Evolutionary conservation across 495 filamentous ascomycete genomes (phyloP).

Genomic region (Lasiosphaeria ovina): DNA sequence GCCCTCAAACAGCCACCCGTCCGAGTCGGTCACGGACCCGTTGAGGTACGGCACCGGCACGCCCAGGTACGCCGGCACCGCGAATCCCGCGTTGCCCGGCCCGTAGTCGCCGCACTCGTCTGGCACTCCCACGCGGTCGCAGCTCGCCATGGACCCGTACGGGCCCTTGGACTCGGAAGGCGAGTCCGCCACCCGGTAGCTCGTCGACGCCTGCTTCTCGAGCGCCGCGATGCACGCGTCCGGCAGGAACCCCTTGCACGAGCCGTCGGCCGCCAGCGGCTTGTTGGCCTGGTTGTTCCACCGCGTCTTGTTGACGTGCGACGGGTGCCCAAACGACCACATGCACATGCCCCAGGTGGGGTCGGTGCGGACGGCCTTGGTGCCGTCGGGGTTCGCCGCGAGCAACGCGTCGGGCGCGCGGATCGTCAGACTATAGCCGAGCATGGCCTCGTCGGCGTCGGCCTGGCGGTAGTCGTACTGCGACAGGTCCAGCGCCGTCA

Average conservation of each 20-base stretch:
- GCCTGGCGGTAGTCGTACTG: not conserved
- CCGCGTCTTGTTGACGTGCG: not conserved
- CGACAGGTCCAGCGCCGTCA: constrained; percentile 12
- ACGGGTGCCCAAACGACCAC: constrained; percentile 11
- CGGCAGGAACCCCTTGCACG: constrained; percentile 13
- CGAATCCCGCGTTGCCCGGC: not conserved
- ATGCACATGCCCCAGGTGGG: constrained; percentile 19
- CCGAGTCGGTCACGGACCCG: constrained; percentile 9
- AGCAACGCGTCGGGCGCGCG: constrained; percentile 4
- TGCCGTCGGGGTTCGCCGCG: not conserved
- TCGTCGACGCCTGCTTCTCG: not conserved
- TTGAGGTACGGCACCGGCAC: constrained; percentile 11
- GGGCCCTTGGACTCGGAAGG: not conserved
- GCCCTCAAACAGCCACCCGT: constrained; percentile 8
- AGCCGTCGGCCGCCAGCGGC: constrained; percentile 12
- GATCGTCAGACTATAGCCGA: constrained; percentile 14
- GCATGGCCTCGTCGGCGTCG: constrained; percentile 2
- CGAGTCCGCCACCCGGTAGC: not conserved
- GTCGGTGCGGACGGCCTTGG: constrained; percentile 8
- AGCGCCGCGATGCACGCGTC: constrained; percentile 13
- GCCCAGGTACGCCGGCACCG: not conserved
- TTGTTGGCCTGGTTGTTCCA: constrained; percentile 14
- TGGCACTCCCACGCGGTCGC: not conserved
- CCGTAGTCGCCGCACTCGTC: constrained; percentile 10
- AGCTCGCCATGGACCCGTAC: not conserved